Evolutionary conservation across 2,329 filamentous ascomycete species (phyloP), one percentile per base, ranked within the genome.

Genomic region (Diaporthe eres): DNA sequence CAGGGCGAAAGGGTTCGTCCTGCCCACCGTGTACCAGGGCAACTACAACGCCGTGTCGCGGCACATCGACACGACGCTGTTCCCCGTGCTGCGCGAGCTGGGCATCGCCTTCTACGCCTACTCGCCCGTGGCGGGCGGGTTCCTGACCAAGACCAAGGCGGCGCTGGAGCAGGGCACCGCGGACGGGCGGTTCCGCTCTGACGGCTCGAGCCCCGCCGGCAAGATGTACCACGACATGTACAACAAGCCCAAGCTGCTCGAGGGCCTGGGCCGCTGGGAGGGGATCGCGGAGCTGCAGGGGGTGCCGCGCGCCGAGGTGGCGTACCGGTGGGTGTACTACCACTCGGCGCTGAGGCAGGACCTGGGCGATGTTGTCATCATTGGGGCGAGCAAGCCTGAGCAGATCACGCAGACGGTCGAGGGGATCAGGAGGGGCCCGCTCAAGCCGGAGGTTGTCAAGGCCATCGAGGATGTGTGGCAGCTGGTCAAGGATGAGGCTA

Each of bases 391-490:
- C 71, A 87, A 84, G 72, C 78, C 85, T 37, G 82, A 85, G 53
- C 89, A 91, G 81, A 82, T 91, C 37, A 84, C 87, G 75, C 81
- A 85, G 74, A 91, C 91, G 75, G 78, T 91, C 60, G 82, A 85
- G 51, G 83, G 85, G 68, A 79, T 91, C 6, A 86, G 90, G 79
- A 88, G 88, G 87, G 92, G 93, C 0, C 93, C 93, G 0, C 82
- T 96, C 74, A 93, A 94, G 0, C 89, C 93, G 6, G 93, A 94
- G 57, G 91, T 96, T 19, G 87, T 96, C 10, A 84, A 92, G 80
- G 90, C 89, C 17, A 85, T 98, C 75, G 94, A 98, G 79, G 86
- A 94, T 83, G 95, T 94, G 4, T 98, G 95, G 95, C 78, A 88
- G 79, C 86, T 93, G n/a, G 86, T 90, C 17, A 96, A 95, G 86